Percentiles rank a stretch among this genome's conserved stretches.
These are phyloP conservation scores for Monosporozyma aerobia DNA, from an alignment of 805 yeast genomes.

Conservation along the genomic window DNA sequence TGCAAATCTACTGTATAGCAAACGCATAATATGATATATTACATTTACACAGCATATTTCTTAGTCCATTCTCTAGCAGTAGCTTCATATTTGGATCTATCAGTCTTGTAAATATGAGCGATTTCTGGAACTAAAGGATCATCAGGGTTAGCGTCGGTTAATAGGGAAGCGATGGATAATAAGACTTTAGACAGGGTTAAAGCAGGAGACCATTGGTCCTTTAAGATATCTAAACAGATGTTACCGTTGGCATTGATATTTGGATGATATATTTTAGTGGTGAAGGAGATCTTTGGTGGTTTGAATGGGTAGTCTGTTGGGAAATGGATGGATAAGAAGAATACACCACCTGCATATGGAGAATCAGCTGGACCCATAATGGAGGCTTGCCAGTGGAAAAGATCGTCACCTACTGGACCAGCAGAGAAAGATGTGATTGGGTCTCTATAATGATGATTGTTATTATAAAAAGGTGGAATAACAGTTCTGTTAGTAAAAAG, in stretches of 20 bases:
- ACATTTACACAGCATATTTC: slow-evolving; percentile 76
- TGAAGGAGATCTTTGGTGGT: slow-evolving; percentile 90
- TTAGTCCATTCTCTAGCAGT: slow-evolving; percentile 98
- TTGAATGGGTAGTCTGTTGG: slow-evolving; percentile 99
- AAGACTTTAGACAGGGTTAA: slow-evolving; percentile 91
- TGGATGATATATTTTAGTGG: slow-evolving; percentile 95
- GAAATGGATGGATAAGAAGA: slow-evolving; percentile 91
- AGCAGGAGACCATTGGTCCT: slow-evolving; percentile 99
- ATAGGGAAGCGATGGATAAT: slow-evolving; percentile 85
- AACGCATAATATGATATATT: not conserved
- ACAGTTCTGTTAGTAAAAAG: slow-evolving; percentile 9
- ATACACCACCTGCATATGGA: slow-evolving; percentile 84
- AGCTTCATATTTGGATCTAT: slow-evolving; percentile 87
- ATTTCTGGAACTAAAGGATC: slow-evolving; percentile 98
- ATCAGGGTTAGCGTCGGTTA: slow-evolving; percentile 97
- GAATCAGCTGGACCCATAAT: slow-evolving; percentile 98
- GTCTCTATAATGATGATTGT: slow-evolving; percentile 49
- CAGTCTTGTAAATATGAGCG: slow-evolving; percentile 92
- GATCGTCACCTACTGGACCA: slow-evolving; percentile 96
- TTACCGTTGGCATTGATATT: slow-evolving; percentile 93
- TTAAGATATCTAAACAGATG: slow-evolving; percentile 91
- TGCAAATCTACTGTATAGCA: not conserved
- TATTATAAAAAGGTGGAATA: not conserved
- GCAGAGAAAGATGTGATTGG: slow-evolving; percentile 99
- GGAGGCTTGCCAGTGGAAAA: slow-evolving; percentile 99